These are phyloP conservation scores for Cucumis cinereus DNA, from an alignment of 306 rosid genomes.

Conservation along the genomic window DNA sequence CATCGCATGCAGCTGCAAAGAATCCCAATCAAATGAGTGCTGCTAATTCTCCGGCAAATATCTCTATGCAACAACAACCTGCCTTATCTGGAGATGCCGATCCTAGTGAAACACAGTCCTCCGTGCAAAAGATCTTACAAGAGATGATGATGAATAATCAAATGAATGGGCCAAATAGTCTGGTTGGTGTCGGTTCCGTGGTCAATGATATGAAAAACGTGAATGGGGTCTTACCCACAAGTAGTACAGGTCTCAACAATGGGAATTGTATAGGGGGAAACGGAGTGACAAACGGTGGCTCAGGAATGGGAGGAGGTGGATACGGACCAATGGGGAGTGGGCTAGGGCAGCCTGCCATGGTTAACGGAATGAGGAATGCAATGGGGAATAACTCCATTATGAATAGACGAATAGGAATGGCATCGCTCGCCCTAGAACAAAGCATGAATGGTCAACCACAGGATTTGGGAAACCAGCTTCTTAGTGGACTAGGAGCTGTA, in stretches of 20 bases:
- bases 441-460: slow-evolving; percentile 66
- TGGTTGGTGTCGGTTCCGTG: slow-evolving; percentile 44
- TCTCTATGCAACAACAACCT: slow-evolving; percentile 76
- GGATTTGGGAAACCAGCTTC: slow-evolving; percentile 78
- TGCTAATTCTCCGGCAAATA: slow-evolving; percentile 59
- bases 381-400: slow-evolving; percentile 63
- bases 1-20: slow-evolving; percentile 40
- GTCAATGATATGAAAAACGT: slow-evolving; percentile 65
- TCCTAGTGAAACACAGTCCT: slow-evolving; percentile 65
- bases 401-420: slow-evolving; percentile 85
- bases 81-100: slow-evolving; percentile 67
- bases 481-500: slow-evolving; percentile 74
- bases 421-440: slow-evolving; percentile 67
- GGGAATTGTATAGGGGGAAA: slow-evolving; percentile 48
- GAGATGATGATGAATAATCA: slow-evolving; percentile 70
- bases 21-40: slow-evolving; percentile 55
- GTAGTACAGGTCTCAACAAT: slow-evolving; percentile 40
- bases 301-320: slow-evolving; percentile 44
- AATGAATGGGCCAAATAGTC: slow-evolving; percentile 44
- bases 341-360: slow-evolving; percentile 60
- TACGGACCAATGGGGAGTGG: slow-evolving; percentile 52
- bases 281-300: slow-evolving; percentile 40
- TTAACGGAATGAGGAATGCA: slow-evolving; percentile 65
- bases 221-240: slow-evolving; percentile 48
- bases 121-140: slow-evolving; percentile 74